Evolutionary conservation across 352 stramenopile species (phyloP).

Genomic region (Globisporangium nunn): DNA sequence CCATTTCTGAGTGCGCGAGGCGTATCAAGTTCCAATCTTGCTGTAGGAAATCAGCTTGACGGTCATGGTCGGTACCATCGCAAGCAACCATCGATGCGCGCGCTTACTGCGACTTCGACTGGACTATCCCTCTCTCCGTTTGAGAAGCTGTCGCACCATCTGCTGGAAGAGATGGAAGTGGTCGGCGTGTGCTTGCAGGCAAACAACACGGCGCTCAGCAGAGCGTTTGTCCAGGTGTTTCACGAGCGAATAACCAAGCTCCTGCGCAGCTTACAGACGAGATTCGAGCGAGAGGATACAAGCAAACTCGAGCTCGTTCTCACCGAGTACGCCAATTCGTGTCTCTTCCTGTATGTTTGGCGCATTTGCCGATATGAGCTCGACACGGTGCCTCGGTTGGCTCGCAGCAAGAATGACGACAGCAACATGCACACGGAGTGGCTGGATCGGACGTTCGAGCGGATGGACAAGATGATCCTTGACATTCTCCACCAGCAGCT

Average conservation of each 20-base stretch:
- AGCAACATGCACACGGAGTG: conserved; percentile 49
- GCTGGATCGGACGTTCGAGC: conserved; percentile 55
- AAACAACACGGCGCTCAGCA: conserved; percentile 46
- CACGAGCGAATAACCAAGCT: conserved; percentile 51
- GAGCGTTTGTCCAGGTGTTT: conserved; percentile 60
- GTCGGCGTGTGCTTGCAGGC: conserved; percentile 58
- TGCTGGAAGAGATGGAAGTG: conserved; percentile 69
- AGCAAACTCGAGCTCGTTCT: conserved; percentile 36
- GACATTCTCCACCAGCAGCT: conserved; percentile 46
- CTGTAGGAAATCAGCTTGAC: conserved; percentile 8
- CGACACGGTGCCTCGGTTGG: conserved; percentile 33
- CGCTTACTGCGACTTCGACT: neutral
- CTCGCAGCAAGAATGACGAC: conserved; percentile 9
- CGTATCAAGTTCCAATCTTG: neutral
- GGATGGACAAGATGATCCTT: conserved; percentile 43
- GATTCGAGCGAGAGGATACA: conserved; percentile 22
- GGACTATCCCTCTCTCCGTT: conserved; percentile 31
- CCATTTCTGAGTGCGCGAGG: neutral
- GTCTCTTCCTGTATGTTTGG: conserved; percentile 56
- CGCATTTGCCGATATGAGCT: conserved; percentile 53
- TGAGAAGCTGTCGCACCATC: conserved; percentile 60
- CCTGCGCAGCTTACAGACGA: conserved; percentile 20
- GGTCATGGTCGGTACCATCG: conserved; percentile 8
- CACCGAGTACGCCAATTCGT: conserved; percentile 48
- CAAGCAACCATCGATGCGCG: neutral